Conservation (phyloP, 257 asterid species). For the Solanum virginianum region DNA sequence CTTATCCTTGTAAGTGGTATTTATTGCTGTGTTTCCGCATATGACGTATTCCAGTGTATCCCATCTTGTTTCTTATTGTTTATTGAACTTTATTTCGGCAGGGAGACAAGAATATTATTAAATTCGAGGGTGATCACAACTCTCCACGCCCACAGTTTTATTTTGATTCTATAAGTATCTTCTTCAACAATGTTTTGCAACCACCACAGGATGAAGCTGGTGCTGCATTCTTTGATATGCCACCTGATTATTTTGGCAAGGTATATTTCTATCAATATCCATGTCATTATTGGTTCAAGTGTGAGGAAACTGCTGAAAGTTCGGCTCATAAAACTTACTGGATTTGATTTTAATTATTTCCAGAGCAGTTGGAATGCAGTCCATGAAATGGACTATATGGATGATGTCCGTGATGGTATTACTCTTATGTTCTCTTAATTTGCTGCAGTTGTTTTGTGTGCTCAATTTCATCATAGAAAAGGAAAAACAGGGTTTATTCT, state of each 20-base stretch:
- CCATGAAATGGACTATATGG: constrained; percentile 39
- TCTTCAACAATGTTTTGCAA: constrained; percentile 82
- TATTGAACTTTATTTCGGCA: constrained; percentile 12
- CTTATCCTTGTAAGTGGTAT: neutral
- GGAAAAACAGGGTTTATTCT: neutral
- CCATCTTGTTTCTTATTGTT: neutral
- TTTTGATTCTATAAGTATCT: constrained; percentile 89
- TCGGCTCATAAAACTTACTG: neutral
- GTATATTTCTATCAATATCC: constrained; percentile 20
- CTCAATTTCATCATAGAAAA: neutral
- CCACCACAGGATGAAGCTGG: constrained; percentile 66
- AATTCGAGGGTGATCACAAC: constrained; percentile 94
- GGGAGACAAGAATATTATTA: constrained; percentile 95
- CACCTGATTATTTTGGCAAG: constrained; percentile 45
- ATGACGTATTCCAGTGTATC: neutral
- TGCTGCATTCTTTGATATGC: constrained; percentile 41
- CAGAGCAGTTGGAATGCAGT: constrained; percentile 65
- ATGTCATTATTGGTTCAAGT: neutral
- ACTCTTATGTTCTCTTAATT: neutral
- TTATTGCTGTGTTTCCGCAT: neutral
- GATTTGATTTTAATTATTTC: neutral
- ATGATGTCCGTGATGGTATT: constrained; percentile 42
- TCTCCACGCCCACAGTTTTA: constrained; percentile 93
- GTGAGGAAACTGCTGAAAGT: neutral
- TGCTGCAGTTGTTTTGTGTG: neutral